A percentile compares a stretch with the other conserved stretches of the same genome.
Evolutionary conservation across 2,329 filamentous ascomycete genomes (phyloP).

Genomic region (Tolypocladium album): DNA sequence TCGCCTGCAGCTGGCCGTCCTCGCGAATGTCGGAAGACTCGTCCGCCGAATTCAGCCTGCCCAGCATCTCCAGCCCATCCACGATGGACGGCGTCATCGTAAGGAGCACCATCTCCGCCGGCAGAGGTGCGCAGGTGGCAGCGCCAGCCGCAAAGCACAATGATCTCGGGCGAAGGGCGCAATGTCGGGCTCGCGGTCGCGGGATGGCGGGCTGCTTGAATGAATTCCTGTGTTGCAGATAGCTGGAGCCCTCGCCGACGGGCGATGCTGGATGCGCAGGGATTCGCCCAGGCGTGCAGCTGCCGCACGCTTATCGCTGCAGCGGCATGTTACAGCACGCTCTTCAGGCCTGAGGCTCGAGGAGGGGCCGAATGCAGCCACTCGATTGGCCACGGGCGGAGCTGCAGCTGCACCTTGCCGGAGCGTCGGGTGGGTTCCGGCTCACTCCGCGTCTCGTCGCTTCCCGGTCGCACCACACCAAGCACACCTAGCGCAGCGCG

Average conservation of each 20-base stretch:
- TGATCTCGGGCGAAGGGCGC: background rate
- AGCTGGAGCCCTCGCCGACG: background rate
- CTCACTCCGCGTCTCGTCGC: slow-evolving; percentile 6
- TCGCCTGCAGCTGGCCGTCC: slow-evolving; percentile 4
- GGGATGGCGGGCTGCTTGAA: background rate
- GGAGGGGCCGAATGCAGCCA: background rate
- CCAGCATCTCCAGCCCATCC: slow-evolving; percentile 41
- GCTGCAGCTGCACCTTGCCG: background rate
- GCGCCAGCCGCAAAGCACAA: background rate
- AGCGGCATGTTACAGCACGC: background rate
- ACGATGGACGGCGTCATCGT: slow-evolving; percentile 63
- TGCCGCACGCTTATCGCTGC: background rate
- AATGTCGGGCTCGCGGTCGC: background rate
- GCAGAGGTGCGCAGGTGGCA: background rate
- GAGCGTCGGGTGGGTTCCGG: slow-evolving; percentile 5
- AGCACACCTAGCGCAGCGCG: background rate
- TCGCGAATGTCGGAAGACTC: slow-evolving; percentile 7
- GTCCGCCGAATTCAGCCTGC: background rate
- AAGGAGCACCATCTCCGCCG: slow-evolving; percentile 56
- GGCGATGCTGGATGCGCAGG: background rate
- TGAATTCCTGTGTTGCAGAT: background rate
- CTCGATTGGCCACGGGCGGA: too few relatives aligned
- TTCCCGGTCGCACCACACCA: background rate
- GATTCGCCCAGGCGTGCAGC: background rate
- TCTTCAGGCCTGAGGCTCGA: background rate